phyloP scores from a whole-genome alignment of 768 basidiomycete genomes.

The Lentinula boryana region DNA sequence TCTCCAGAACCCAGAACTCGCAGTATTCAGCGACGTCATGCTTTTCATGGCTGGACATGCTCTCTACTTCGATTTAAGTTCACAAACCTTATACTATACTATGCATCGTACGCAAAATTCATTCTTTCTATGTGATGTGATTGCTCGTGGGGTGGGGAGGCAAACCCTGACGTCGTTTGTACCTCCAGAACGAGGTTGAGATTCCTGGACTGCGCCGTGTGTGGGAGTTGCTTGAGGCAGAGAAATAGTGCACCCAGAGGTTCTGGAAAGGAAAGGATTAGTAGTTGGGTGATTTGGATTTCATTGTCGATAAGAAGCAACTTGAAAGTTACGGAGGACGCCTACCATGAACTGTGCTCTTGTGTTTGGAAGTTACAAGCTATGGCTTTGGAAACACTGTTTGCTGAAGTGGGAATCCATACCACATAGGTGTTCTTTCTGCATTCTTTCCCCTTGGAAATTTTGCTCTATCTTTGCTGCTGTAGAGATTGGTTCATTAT shows the following conservation, averaged over 20 bases:
- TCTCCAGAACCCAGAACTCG: slow-evolving; percentile 20
- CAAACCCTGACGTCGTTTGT: slow-evolving; percentile 8
- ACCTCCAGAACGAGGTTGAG: slow-evolving; percentile 6
- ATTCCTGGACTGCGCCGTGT: slow-evolving; percentile 15
- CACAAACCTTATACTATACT: slow-evolving; percentile 21
- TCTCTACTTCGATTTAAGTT: slow-evolving; percentile 16
- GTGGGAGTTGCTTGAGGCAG: slow-evolving; percentile 18
- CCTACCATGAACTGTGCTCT: slow-evolving; percentile 14
- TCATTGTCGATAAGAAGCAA: slow-evolving; percentile 15
- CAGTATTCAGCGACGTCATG: slow-evolving; percentile 20
- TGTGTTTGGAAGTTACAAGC: neutral
- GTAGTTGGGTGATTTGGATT: slow-evolving; percentile 20
- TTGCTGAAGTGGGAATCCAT: neutral
- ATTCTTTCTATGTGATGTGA: slow-evolving; percentile 18
- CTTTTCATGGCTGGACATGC: slow-evolving; percentile 21
- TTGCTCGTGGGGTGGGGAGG: slow-evolving; percentile 20
- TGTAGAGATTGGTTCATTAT: no score
- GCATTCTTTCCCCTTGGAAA: no score
- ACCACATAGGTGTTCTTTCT: no score
- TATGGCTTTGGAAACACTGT: neutral
- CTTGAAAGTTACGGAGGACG: slow-evolving; percentile 17
- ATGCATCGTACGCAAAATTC: slow-evolving; percentile 22
- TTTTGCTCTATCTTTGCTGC: no score
- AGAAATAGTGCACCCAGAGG: neutral
- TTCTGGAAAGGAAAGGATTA: slow-evolving; percentile 12